Evolutionary conservation across 257 asterid species (phyloP).

Genomic region (Schizonepeta tenuifolia): DNA sequence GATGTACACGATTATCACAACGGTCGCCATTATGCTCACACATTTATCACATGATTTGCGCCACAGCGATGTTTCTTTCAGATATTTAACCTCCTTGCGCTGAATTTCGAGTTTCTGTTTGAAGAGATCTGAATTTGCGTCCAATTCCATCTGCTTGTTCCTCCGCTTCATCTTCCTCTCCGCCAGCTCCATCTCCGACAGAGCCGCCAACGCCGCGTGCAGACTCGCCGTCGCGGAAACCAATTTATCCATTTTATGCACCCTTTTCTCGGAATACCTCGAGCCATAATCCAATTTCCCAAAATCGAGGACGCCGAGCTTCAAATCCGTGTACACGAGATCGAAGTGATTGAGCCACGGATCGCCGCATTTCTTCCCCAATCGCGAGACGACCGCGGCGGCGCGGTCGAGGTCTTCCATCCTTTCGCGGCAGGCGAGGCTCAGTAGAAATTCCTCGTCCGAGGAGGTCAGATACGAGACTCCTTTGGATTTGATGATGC

Average conservation of each 20-base stretch:
- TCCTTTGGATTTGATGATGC: constrained; percentile 56
- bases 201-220: constrained; percentile 52
- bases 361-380: constrained; percentile 64
- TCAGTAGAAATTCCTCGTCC: constrained; percentile 53
- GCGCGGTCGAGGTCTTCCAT: constrained; percentile 77
- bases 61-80: constrained; percentile 64
- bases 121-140: constrained; percentile 44
- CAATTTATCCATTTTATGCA: constrained; percentile 64
- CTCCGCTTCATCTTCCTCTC: constrained; percentile 56
- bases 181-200: constrained; percentile 57
- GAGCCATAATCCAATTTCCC: constrained; percentile 62
- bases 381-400: constrained; percentile 52
- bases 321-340: constrained; percentile 58
- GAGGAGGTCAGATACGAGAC: constrained; percentile 61
- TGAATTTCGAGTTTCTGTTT: constrained; percentile 55
- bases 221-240: constrained; percentile 52
- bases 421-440: constrained; percentile 78
- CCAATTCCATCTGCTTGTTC: constrained; percentile 33
- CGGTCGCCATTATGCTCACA: constrained; percentile 59
- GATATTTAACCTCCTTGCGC: constrained; percentile 58
- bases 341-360: constrained; percentile 62
- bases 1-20: constrained; percentile 52
- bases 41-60: constrained; percentile 57
- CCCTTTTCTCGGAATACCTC: constrained; percentile 42
- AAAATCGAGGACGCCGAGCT: constrained; percentile 52